Evolutionary conservation across 2,329 filamentous ascomycete genomes (phyloP).

Genomic region (Fusarium verticillioides): DNA sequence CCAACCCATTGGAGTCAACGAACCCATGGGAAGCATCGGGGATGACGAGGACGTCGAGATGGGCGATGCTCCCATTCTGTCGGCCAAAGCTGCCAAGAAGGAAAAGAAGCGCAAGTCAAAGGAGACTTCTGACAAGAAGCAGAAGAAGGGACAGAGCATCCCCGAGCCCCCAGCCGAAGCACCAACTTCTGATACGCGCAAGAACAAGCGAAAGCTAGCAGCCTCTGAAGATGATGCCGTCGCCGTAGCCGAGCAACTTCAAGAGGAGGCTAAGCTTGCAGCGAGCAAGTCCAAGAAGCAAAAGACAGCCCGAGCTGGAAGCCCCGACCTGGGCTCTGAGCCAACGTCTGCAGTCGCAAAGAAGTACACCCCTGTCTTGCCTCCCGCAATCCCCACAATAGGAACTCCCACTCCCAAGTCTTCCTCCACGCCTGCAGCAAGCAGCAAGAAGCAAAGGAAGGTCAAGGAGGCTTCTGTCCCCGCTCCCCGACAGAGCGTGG

Average conservation of each 20-base stretch:
- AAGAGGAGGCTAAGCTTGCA: slow-evolving; percentile 48
- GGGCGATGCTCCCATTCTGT: slow-evolving; percentile 51
- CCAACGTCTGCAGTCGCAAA: slow-evolving; percentile 39
- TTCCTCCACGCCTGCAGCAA: slow-evolving; percentile 36
- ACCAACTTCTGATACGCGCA: slow-evolving; percentile 44
- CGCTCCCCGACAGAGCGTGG: slow-evolving; percentile 44
- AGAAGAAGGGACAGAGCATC: slow-evolving; percentile 39
- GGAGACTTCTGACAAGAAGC: slow-evolving; percentile 47
- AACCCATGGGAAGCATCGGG: slow-evolving; percentile 53
- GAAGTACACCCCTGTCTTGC: slow-evolving; percentile 49
- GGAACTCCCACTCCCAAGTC: slow-evolving; percentile 41
- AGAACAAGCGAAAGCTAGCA: slow-evolving; percentile 53
- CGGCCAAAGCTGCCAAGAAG: slow-evolving; percentile 46
- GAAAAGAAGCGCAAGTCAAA: slow-evolving; percentile 48
- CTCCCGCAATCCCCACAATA: slow-evolving; percentile 47
- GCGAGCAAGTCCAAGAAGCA: slow-evolving; percentile 57
- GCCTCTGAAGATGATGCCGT: slow-evolving; percentile 53
- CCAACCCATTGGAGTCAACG: slow-evolving; percentile 69
- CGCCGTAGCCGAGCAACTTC: slow-evolving; percentile 50
- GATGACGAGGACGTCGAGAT: slow-evolving; percentile 61
- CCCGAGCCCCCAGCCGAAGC: slow-evolving; percentile 8
- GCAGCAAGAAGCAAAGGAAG: slow-evolving; percentile 46
- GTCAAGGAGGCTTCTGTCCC: slow-evolving; percentile 47
- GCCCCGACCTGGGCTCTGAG: slow-evolving; percentile 51
- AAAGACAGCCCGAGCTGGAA: slow-evolving; percentile 48